A percentile compares a stretch with the other conserved stretches of the same genome.
Evolutionary conservation across 2,329 filamentous ascomycete species (phyloP).

Genomic region (Trichoderma pleuroti): DNA sequence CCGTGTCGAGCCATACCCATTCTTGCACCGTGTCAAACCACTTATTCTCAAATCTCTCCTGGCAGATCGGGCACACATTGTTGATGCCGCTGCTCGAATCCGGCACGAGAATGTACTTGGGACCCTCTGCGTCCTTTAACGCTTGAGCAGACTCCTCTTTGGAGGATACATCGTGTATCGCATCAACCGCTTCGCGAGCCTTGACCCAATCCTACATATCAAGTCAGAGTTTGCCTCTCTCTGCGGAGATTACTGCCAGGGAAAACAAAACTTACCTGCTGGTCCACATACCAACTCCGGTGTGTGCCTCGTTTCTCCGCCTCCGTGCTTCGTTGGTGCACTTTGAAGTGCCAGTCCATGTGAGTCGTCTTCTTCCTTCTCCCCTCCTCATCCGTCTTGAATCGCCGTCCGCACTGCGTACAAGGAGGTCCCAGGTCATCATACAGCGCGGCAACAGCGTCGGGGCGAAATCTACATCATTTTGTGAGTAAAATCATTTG

Average conservation of each 20-base stretch:
- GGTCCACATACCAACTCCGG: constrained; percentile 91
- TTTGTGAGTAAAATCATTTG: constrained; percentile 19
- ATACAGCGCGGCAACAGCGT: constrained; percentile 71
- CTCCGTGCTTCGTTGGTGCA: constrained; percentile 84
- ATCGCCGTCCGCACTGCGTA: constrained; percentile 85
- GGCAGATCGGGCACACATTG: constrained; percentile 85
- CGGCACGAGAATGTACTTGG: constrained; percentile 78
- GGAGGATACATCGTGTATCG: constrained; percentile 42
- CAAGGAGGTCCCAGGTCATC: constrained; percentile 83
- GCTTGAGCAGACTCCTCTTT: constrained; percentile 34
- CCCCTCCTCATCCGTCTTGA: constrained; percentile 72
- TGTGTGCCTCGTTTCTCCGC: constrained; percentile 82
- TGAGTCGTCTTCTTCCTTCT: constrained; percentile 84
- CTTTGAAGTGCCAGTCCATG: constrained; percentile 97
- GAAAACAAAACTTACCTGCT: constrained; percentile 59
- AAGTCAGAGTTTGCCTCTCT: constrained; percentile 5
- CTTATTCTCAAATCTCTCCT: constrained; percentile 88
- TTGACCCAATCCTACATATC: constrained; percentile 76
- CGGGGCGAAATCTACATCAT: constrained; percentile 61
- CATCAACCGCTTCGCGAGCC: constrained; percentile 74
- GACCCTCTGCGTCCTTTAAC: constrained; percentile 39
- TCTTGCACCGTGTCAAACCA: constrained; percentile 93
- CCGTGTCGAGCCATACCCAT: constrained; percentile 93
- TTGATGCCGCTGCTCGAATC: constrained; percentile 72
- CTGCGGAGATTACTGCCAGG: background rate